Percentiles rank a stretch among this genome's conserved stretches.
Conservation (phyloP, 2,329 filamentous ascomycete genomes). For the Aspergillus vadensis region DNA sequence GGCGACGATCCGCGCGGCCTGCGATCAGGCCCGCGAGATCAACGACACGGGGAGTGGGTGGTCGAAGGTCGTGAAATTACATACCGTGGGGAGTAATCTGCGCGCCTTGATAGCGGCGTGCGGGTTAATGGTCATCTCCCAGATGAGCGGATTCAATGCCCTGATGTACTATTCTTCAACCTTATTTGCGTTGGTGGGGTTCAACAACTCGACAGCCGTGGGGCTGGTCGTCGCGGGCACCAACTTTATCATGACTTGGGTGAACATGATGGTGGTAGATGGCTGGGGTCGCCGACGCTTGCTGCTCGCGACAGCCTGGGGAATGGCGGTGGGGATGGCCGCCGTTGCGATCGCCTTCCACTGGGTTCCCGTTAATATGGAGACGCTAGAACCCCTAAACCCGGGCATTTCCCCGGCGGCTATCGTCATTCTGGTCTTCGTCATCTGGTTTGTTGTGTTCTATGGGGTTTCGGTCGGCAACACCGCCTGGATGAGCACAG, state of each 20-base stretch:
- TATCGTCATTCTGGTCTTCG: slow-evolving; percentile 47
- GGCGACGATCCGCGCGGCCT: slow-evolving; percentile 42
- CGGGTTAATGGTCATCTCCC: slow-evolving; percentile 53
- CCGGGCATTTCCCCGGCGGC: slow-evolving; percentile 36
- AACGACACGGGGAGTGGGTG: slow-evolving; percentile 46
- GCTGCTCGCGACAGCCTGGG: slow-evolving; percentile 47
- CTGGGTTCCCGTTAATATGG: slow-evolving; percentile 51
- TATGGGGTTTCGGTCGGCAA: slow-evolving; percentile 52
- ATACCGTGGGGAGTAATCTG: slow-evolving; percentile 38
- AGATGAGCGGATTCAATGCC: slow-evolving; percentile 47
- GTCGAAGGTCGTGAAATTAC: slow-evolving; percentile 51
- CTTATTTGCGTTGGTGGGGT: slow-evolving; percentile 52
- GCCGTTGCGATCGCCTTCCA: slow-evolving; percentile 50
- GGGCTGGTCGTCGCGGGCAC: slow-evolving; percentile 35
- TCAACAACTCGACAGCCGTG: slow-evolving; percentile 53
- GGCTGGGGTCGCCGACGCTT: slow-evolving; percentile 49
- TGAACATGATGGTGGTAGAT: slow-evolving; percentile 53
- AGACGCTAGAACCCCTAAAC: slow-evolving; percentile 33
- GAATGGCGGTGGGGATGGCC: slow-evolving; percentile 43
- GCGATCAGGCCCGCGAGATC: slow-evolving; percentile 45
- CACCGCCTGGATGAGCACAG: slow-evolving; percentile 52
- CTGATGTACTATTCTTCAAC: slow-evolving; percentile 51
- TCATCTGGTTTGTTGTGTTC: slow-evolving; percentile 50
- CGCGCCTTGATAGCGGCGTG: slow-evolving; percentile 51
- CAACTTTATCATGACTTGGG: slow-evolving; percentile 52